A percentile compares a stretch with the other conserved stretches of the same genome.
These are phyloP conservation scores for Solanum virginianum DNA, from an alignment of 257 asterid species.

Conservation along the genomic window DNA sequence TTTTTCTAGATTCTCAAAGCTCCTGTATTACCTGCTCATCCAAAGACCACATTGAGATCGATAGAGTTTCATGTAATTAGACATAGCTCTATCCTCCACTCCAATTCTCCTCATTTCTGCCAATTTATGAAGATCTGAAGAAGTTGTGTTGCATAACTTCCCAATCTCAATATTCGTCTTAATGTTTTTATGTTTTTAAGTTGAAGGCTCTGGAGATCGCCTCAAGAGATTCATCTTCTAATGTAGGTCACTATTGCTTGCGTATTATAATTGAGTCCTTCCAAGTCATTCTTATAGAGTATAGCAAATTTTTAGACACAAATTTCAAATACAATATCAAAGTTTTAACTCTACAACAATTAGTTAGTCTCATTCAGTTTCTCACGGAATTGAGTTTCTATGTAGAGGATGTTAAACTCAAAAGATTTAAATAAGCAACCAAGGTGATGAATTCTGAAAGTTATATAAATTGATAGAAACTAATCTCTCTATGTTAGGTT, in stretches of 20 bases:
- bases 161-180: background rate
- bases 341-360: background rate
- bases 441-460: background rate
- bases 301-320: background rate
- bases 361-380: background rate
- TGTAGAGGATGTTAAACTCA: background rate
- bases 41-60: constrained; percentile 24
- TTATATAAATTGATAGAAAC: background rate
- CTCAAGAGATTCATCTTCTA: constrained; percentile 28
- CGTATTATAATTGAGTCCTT: background rate
- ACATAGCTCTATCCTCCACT: background rate
- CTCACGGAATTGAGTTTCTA: background rate
- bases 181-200: constrained; percentile 32
- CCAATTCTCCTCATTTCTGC: background rate
- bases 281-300: background rate
- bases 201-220: constrained; percentile 56
- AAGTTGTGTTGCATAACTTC: background rate
- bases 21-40: constrained; percentile 17
- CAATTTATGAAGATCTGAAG: background rate
- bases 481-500: background rate
- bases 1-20: constrained; percentile 25
- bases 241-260: constrained; percentile 18
- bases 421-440: too few species aligned
- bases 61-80: constrained; percentile 46
- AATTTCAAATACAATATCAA: background rate